Conservation (phyloP, 2,329 filamentous ascomycete genomes). For the Beauveria varroae region DNA sequence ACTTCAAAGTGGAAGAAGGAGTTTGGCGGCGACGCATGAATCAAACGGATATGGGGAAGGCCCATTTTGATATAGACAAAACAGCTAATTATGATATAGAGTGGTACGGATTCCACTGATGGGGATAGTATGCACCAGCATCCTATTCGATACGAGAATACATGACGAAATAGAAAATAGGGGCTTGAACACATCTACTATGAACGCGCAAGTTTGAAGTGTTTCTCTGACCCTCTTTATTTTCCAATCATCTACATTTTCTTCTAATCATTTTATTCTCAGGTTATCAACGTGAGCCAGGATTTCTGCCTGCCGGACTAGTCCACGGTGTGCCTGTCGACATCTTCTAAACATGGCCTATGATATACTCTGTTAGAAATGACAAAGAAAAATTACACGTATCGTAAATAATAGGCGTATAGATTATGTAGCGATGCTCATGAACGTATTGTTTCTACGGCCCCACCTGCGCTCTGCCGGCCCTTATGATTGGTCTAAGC, state of each 20-base stretch:
- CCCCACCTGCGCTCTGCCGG: neutral
- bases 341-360: too few species aligned
- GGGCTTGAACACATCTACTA: too few species aligned
- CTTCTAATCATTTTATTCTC: too few species aligned
- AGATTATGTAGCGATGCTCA: neutral
- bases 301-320: too few species aligned
- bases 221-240: too few species aligned
- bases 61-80: neutral
- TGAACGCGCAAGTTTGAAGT: too few species aligned
- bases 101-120: neutral
- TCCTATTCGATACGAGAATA: neutral
- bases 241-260: too few species aligned
- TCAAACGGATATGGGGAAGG: neutral
- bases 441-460: neutral
- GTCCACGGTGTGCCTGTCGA: too few species aligned
- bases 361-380: too few species aligned
- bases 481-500: conserved; percentile 12
- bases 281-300: too few species aligned
- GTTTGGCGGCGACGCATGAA: conserved; percentile 20
- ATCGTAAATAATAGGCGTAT: too few species aligned
- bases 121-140: neutral
- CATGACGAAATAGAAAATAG: neutral
- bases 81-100: neutral
- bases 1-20: conserved; percentile 30
- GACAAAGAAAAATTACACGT: too few species aligned